Conservation (phyloP, 106 monocot genomes). For the Acorus calamus region DNA sequence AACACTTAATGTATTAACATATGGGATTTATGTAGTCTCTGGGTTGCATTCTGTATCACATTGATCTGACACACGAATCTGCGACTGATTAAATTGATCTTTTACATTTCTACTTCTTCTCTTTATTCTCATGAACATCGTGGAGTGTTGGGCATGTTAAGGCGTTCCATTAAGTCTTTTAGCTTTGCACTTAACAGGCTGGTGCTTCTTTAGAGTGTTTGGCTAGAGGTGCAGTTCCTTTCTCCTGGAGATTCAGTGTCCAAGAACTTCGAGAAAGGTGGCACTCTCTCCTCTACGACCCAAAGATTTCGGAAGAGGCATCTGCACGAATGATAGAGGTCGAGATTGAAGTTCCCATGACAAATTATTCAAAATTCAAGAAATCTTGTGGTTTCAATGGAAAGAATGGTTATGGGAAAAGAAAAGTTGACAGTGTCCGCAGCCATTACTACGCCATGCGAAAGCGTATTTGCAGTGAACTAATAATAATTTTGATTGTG, state of each 20-base stretch:
- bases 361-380: constrained; percentile 30
- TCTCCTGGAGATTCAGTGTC: constrained; percentile 59
- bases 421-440: constrained; percentile 41
- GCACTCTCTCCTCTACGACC: constrained; percentile 59
- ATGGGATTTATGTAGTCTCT: too few relatives aligned
- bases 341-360: constrained; percentile 27
- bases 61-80: too few relatives aligned
- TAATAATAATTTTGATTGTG: constrained; percentile 11
- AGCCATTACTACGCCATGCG: constrained; percentile 60
- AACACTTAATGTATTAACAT: too few relatives aligned
- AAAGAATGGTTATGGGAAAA: constrained; percentile 36
- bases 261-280: constrained; percentile 72
- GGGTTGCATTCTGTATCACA: too few relatives aligned
- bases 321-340: constrained; percentile 55
- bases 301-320: constrained; percentile 38
- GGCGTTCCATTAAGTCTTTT: too few relatives aligned
- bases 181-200: constrained; percentile 28
- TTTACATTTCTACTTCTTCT: too few relatives aligned
- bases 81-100: too few relatives aligned
- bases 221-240: constrained; percentile 90
- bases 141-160: too few relatives aligned
- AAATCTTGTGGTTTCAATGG: constrained; percentile 30
- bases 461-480: constrained; percentile 56
- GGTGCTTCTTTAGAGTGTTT: constrained; percentile 90
- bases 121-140: too few relatives aligned